Base-by-base conservation (phyloP, 1,139 yeast genomes). In the Candida sanyaensis region DNA sequence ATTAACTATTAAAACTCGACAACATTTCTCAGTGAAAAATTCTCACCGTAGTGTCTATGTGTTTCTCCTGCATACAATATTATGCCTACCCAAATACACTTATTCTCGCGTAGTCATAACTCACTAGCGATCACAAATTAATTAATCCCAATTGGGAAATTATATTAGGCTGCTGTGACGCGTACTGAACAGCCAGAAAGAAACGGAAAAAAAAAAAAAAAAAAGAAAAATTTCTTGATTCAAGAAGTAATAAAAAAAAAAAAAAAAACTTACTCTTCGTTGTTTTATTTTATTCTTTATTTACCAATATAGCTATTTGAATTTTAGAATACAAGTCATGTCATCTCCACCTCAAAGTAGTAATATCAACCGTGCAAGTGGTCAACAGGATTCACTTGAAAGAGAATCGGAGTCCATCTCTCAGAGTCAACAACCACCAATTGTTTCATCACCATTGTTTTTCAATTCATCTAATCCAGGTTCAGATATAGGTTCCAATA, bases 371-470 rank as follows among this genome's bases (percentile, higher is more conserved):
- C 55, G 33, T 6, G 13, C 41, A 24, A 43, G 32, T 23, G 43
- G 24, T 13, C 38, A 24, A 12, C 47, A 47, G 31, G 48, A 50
- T 34, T 52, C 52, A n/a, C 47, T 47, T 38, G 48, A 48, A 30
- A 42, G 56, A 41, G 66, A 63, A 7, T 60, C 75, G 3, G 68
- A 67, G 47, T 63, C 75, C 2, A 63, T 60, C 44, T 60, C 71
- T 10, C 78, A 71, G 57, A 59, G 72, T 10, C 77, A 72, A 53
- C 68, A 65, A 42, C 59, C 64, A 17, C 59, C 67, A n/a, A 74
- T 66, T n/a, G 82, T 75, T 7, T 82, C 88, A 10, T 84, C 90
- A 24, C 90, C 90, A 30, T 73, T 85, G 50, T 83, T 85, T 60
- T 78, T 84, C 60, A 78, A 82, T 28, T 75, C 71, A n/a, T 77